Base-by-base conservation (phyloP, 1,139 yeast genomes). In the Spathaspora sp. region DNA sequence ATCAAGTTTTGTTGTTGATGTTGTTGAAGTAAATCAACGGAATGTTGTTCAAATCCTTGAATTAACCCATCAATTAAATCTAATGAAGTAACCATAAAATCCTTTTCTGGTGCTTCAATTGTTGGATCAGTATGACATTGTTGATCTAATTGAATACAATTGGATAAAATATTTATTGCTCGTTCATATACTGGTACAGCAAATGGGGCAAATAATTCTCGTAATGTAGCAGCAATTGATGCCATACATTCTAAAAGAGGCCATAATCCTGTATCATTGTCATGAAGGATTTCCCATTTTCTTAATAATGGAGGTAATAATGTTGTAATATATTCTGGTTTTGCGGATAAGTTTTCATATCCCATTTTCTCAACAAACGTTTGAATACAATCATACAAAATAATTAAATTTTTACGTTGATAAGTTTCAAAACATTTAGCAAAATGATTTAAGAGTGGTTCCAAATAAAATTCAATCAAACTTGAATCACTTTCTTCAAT, bases 181-280 rank as follows among this genome's bases (percentile, higher is more conserved):
- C 98, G 75, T 56, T 81, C 80, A 61, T 89, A 93, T n/a, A 91
- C 95, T 6, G 93, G 87, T 9, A 86, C 76, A 0, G 98, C 98
- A 70, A 84, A 90, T 7, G 96, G 96, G 8, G 90, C 89, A 70
- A 93, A 93, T 25, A 80, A 67, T 51, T 86, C 89, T 20, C 96
- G 93, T 50, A 91, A 69, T 1, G 91, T 81, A 1, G 96, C 91
- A 15, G 98, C 95, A 40, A 93, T 86, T 9, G 91, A 82, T 4
- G 97, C 89, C 79, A 93, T 78, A 65, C 98, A 91, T 64, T 93
- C 98, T 51, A 93, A 71, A 52, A 93, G 73, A 9, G 97, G 96
- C 93, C 97, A 89, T 53, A 93, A 67, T 52, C 84, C 96, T 43
- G 81, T 79, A 64, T 91, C 97, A 45, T 82, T 82, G 61, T 93